Evolutionary conservation across 208 protist genomes (phyloP).

Genomic region (Leptomonas seymouri): DNA sequence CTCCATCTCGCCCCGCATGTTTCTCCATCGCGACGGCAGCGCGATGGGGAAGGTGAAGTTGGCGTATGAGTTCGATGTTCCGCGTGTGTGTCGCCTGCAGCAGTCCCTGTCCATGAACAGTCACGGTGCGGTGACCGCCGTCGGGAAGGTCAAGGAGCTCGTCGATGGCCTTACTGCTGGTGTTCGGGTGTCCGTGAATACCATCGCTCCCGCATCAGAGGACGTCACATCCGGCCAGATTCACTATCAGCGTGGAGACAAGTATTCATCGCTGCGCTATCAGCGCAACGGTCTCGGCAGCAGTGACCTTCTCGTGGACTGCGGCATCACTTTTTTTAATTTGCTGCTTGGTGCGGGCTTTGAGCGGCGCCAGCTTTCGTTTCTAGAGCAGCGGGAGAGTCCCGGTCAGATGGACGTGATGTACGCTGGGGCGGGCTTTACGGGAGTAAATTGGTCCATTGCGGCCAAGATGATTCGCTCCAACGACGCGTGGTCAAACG

Average conservation of each 20-base stretch:
- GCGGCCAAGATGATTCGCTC: conserved; percentile 75
- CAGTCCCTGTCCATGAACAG: conserved; percentile 70
- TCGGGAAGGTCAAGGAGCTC: conserved; percentile 53
- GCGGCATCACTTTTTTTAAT: conserved; percentile 84
- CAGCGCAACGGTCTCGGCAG: conserved; percentile 87
- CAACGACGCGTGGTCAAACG: conserved; percentile 69
- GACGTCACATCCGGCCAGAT: conserved; percentile 66
- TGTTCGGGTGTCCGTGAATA: conserved; percentile 68
- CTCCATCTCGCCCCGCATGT: conserved; percentile 78
- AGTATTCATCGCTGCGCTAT: conserved; percentile 70
- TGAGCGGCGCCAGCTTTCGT: conserved; percentile 81
- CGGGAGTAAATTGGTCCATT: conserved; percentile 79
- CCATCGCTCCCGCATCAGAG: conserved; percentile 80
- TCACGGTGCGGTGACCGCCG: conserved; percentile 52
- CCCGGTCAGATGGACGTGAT: conserved; percentile 71
- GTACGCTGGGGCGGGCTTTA: conserved; percentile 83
- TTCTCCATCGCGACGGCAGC: conserved; percentile 57
- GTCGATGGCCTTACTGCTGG: conserved; percentile 71
- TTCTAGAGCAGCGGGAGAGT: conserved; percentile 75
- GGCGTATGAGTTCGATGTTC: conserved; percentile 54
- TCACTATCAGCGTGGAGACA: conserved; percentile 76
- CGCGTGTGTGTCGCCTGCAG: conserved; percentile 68
- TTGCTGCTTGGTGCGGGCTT: conserved; percentile 79
- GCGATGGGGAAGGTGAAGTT: conserved; percentile 84
- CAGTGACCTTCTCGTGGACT: conserved; percentile 85